Percentiles rank a stretch among this genome's conserved stretches.
These are phyloP conservation scores for Triticum dicoccoides DNA, from an alignment of 176 grass and related monocot genomes.

Conservation along the genomic window DNA sequence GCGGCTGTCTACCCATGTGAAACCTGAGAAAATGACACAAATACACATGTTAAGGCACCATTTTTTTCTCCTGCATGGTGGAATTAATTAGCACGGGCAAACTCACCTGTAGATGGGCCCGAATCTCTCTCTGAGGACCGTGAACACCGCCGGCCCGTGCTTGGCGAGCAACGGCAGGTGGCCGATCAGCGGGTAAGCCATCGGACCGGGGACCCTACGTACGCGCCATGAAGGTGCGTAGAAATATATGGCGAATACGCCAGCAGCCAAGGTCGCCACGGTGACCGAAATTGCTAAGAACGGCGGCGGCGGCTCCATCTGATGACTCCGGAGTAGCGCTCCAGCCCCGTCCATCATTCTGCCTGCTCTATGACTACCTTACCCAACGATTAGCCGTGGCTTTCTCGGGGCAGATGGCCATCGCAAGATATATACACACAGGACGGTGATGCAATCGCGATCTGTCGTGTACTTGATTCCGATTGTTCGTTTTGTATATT, in stretches of 20 bases:
- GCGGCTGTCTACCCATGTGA: constrained; percentile 38
- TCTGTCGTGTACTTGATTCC: not conserved
- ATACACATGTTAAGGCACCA: too few species aligned
- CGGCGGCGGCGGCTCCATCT: too few species aligned
- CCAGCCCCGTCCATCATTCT: not conserved
- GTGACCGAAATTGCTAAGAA: not conserved
- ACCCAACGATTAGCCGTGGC: too few species aligned
- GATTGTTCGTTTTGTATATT: not conserved
- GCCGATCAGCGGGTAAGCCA: constrained; percentile 36
- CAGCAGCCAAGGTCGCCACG: constrained; percentile 1
- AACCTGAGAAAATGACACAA: constrained; percentile 1
- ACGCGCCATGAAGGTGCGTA: constrained; percentile 48
- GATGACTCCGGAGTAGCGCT: not conserved
- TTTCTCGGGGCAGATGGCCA: not conserved
- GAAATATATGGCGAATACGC: constrained; percentile 36
- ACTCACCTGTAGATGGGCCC: constrained; percentile 35
- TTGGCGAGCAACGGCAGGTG: constrained; percentile 58
- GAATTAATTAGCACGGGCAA: too few species aligned
- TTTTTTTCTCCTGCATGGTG: too few species aligned
- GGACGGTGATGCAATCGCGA: not conserved
- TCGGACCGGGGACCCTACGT: constrained; percentile 43
- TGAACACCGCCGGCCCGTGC: constrained; percentile 49
- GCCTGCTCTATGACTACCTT: too few species aligned
- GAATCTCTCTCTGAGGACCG: constrained; percentile 30
- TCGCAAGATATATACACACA: not conserved